Conservation (phyloP, 108 stramenopile species). For the Pseudonitzschia pungens region DNA sequence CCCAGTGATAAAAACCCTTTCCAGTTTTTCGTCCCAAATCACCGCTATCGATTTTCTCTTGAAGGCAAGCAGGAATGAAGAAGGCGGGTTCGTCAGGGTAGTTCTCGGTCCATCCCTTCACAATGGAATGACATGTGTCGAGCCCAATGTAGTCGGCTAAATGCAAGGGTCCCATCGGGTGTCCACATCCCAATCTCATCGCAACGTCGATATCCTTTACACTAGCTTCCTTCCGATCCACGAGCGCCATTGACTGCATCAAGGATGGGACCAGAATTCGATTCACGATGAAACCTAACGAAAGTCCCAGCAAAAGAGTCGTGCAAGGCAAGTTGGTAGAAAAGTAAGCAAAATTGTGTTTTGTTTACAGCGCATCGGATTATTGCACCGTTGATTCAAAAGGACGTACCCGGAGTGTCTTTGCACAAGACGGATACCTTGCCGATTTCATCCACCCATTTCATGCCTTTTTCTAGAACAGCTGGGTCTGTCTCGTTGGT, state of each 20-base stretch:
- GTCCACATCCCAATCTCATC: constrained; percentile 97
- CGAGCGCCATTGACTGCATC: constrained; percentile 91
- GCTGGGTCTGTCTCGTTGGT: constrained; percentile 83
- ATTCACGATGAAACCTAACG: constrained; percentile 98
- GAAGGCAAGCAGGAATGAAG: constrained; percentile 84
- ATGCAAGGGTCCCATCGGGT: constrained; percentile 88
- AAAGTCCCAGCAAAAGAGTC: constrained; percentile 86
- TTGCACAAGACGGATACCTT: constrained; percentile 90
- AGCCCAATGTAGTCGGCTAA: constrained; percentile 97
- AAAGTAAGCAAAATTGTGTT: background rate
- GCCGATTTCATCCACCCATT: constrained; percentile 84
- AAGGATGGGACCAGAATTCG: constrained; percentile 90
- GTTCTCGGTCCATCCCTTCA: constrained; percentile 77
- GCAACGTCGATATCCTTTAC: constrained; percentile 92
- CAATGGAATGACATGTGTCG: constrained; percentile 90
- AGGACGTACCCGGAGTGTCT: constrained; percentile 78
- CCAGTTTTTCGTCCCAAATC: constrained; percentile 96
- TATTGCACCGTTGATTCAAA: background rate
- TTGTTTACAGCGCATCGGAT: background rate
- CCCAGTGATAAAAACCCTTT: constrained; percentile 92
- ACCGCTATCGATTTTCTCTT: constrained; percentile 80
- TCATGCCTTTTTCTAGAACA: constrained; percentile 78
- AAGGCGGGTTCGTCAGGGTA: constrained; percentile 91
- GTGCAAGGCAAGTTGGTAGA: background rate
- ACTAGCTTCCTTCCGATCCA: constrained; percentile 93